These are phyloP conservation scores for Rheum nobile DNA, from an alignment of 148 eudicot species.

Conservation along the genomic window DNA sequence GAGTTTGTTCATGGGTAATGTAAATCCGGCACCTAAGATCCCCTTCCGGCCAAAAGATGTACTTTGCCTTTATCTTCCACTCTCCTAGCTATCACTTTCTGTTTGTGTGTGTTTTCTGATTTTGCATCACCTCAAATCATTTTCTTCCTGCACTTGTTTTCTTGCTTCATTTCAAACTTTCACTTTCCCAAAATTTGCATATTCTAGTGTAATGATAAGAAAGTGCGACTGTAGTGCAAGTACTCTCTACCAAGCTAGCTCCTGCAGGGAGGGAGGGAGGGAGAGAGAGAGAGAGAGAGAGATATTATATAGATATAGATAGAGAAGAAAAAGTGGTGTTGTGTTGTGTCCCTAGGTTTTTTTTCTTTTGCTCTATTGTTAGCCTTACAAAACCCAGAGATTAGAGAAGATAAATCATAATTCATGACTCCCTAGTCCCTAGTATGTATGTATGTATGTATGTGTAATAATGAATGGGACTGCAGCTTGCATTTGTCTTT, in stretches of 20 bases:
- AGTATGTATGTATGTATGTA: not conserved
- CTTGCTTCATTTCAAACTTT: conserved; percentile 35
- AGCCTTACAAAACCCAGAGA: too few relatives aligned
- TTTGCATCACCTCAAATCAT: not conserved
- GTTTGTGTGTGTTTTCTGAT: not conserved
- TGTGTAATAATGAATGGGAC: not conserved
- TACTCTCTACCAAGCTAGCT: not conserved
- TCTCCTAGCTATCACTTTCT: conserved; percentile 7
- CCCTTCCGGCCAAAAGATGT: not conserved
- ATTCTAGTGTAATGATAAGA: not conserved
- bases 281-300: too few relatives aligned
- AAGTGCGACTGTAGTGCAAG: not conserved
- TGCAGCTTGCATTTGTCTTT: not conserved
- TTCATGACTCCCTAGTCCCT: too few relatives aligned
- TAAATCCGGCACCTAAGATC: conserved; percentile 1
- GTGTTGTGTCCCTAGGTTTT: conserved; percentile 1
- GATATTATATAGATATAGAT: too few relatives aligned
- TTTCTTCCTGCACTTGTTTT: conserved; percentile 11
- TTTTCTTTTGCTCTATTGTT: not conserved
- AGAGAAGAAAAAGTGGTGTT: not conserved
- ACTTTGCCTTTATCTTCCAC: conserved; percentile 7
- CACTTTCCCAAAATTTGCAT: conserved; percentile 23
- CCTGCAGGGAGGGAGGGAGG: not conserved
- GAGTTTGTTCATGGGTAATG: not conserved
- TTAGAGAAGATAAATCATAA: too few relatives aligned